Conservation (phyloP, 768 basidiomycete genomes). For the Myochromella boudieri region DNA sequence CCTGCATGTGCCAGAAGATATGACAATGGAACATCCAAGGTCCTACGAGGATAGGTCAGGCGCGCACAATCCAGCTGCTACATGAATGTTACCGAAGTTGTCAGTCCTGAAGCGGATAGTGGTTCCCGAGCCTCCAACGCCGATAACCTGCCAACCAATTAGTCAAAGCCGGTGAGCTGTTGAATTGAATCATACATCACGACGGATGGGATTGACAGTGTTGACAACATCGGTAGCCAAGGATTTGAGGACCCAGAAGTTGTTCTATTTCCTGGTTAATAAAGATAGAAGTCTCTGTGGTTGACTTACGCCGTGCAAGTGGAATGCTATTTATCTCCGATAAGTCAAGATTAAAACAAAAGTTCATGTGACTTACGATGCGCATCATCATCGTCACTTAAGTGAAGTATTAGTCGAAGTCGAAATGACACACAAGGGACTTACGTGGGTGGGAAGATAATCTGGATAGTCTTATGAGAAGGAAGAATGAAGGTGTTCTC, state of each 20-base stretch:
- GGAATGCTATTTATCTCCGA: constrained; percentile 22
- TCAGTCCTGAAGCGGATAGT: constrained; percentile 25
- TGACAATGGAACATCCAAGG: constrained; percentile 23
- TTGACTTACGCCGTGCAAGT: constrained; percentile 28
- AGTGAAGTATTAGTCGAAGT: background rate
- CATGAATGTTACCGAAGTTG: constrained; percentile 18
- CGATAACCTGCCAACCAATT: background rate
- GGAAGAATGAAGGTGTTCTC: constrained; percentile 42
- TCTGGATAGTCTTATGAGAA: constrained; percentile 35
- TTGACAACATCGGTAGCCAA: constrained; percentile 29
- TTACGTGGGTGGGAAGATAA: constrained; percentile 32
- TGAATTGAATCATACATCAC: constrained; percentile 17
- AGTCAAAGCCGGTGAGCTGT: background rate
- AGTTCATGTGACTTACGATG: constrained; percentile 20
- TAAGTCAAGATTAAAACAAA: background rate
- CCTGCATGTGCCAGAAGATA: constrained; percentile 40
- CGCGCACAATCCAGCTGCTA: background rate
- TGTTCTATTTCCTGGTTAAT: constrained; percentile 23
- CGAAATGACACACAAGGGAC: background rate
- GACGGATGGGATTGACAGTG: constrained; percentile 45
- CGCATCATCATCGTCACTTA: constrained; percentile 26
- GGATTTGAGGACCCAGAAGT: constrained; percentile 41
- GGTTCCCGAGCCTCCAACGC: constrained; percentile 11
- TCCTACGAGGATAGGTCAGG: constrained; percentile 4
- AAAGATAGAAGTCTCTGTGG: background rate